These are phyloP conservation scores for Spencermartinsiella ligniputridi DNA, from an alignment of 1,139 yeast species.

Conservation along the genomic window DNA sequence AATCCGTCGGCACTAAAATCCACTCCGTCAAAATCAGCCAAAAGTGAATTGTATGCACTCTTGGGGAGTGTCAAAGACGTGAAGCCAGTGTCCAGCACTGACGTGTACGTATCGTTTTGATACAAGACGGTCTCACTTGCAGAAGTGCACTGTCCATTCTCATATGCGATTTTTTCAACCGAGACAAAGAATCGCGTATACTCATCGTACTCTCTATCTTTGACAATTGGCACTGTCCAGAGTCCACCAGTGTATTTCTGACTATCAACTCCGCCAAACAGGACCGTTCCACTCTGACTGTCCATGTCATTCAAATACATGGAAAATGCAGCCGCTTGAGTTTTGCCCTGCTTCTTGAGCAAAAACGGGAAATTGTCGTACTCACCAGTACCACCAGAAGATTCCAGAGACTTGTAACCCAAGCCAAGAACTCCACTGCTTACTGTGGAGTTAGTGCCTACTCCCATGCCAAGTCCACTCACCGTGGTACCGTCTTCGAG, in stretches of 20 bases:
- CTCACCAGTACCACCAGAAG: constrained; percentile 12
- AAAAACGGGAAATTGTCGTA: constrained; percentile 27
- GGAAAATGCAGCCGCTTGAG: constrained; percentile 48
- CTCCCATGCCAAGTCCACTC: constrained; percentile 25
- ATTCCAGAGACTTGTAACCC: constrained; percentile 8
- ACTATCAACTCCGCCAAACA: constrained; percentile 58
- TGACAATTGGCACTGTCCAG: constrained; percentile 28
- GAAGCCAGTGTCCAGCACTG: constrained; percentile 63
- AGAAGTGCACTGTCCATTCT: constrained; percentile 4
- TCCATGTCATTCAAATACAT: constrained; percentile 46
- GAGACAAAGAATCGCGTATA: constrained; percentile 14
- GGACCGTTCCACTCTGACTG: constrained; percentile 42
- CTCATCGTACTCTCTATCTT: constrained; percentile 14
- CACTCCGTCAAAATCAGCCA: constrained; percentile 12
- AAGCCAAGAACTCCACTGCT: constrained; percentile 4
- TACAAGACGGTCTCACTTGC: constrained; percentile 4
- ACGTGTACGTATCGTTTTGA: constrained; percentile 31
- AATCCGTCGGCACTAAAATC: constrained; percentile 20
- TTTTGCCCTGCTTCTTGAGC: constrained; percentile 45
- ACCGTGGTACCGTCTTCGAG: constrained; percentile 33
- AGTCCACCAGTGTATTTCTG: constrained; percentile 50
- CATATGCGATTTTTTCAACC: constrained; percentile 11
- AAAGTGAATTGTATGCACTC: constrained; percentile 19
- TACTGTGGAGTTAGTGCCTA: constrained; percentile 29
- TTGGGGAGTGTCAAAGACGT: constrained; percentile 52